Base-by-base conservation (phyloP, 176 grass and related monocot genomes). In the Guadua angustifolia region DNA sequence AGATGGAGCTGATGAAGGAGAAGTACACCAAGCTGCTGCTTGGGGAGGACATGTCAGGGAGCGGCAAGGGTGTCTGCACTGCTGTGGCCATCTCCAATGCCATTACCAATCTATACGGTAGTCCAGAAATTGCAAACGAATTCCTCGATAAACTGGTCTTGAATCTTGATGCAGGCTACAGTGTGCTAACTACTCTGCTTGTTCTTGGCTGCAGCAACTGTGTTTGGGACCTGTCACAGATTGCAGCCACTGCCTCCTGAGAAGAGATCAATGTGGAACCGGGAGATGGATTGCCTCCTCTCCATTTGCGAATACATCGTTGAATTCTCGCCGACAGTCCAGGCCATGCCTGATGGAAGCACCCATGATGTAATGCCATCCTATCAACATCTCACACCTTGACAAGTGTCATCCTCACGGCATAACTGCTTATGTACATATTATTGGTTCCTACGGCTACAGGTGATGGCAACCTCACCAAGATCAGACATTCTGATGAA, bases 61-160 rank as follows among this genome's bases (percentile, higher is more conserved):
- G 86, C 4, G 95, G 92, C 44, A 94, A 97, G 80, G 95, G 95
- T 60, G 95, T 94, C 61, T 97, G 90, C 75, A 91, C 88, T 71
- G 90, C 92, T 80, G 93, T 94, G 32, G 89, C 93, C 55, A 91
- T 98, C 68, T 93, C 96, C 85, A 98, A 98, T 74, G 89, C 93
- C 84, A 98, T 98, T 67, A 98, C 96, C 77, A 98, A 98, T 82
- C 91, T 98, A 71, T 98, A 95, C 45, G 96, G 96, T 95, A 91
- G 17, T 13, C 29, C 2, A 5, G 13, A 49, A 70, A 71, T 16
- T 46, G 4, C 3, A 62, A 36, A 82, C 9, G 38, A 50, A 68
- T 65, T 72, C 71, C n/a, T 62, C 43, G 18, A 21, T 64, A 55
- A 80, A 75, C 15, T 64, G 53, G 11, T 18, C 66, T 38, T 11